A percentile compares a stretch with the other conserved stretches of the same genome.
These are phyloP conservation scores for Aureobasidium sp. DNA, from an alignment of 2,329 filamentous ascomycete genomes.

Conservation along the genomic window DNA sequence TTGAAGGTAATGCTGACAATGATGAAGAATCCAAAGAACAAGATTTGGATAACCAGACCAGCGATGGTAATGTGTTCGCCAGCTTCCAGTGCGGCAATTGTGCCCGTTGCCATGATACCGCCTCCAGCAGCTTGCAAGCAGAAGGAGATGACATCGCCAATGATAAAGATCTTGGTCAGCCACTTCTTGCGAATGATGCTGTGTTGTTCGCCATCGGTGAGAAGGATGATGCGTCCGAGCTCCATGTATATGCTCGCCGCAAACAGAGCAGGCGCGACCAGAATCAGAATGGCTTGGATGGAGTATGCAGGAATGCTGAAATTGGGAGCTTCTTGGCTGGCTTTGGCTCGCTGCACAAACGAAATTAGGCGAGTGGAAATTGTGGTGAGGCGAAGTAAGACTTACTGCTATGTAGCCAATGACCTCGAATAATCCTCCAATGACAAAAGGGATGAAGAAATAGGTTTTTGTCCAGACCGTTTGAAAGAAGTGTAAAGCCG, in stretches of 20 bases:
- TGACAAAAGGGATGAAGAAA: conserved; percentile 45
- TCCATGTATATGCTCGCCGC: conserved; percentile 45
- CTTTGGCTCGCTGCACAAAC: conserved; percentile 36
- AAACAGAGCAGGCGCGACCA: conserved; percentile 43
- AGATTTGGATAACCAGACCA: conserved; percentile 43
- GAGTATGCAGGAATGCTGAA: conserved; percentile 36
- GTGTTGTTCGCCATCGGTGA: conserved; percentile 34
- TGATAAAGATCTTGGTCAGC: conserved; percentile 42
- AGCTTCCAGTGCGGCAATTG: conserved; percentile 23
- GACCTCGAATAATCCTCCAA: conserved; percentile 47
- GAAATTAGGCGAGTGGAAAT: conserved; percentile 8
- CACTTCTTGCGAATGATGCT: conserved; percentile 36
- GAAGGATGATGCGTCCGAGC: conserved; percentile 38
- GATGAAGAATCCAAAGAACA: conserved; percentile 45
- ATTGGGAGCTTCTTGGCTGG: conserved; percentile 34
- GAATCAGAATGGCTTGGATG: conserved; percentile 37
- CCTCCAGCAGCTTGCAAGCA: conserved; percentile 39
- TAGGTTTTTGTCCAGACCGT: conserved; percentile 36
- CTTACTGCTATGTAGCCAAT: conserved; percentile 47
- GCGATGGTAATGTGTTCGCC: conserved; percentile 39
- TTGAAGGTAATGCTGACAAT: conserved; percentile 25
- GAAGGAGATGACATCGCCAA: conserved; percentile 42
- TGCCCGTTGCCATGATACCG: conserved; percentile 32
- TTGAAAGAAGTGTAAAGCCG: conserved; percentile 31
- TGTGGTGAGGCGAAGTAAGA: conserved; percentile 16